phyloP scores from a whole-genome alignment of 768 basidiomycete species.

The Termitomyces titanicus region DNA sequence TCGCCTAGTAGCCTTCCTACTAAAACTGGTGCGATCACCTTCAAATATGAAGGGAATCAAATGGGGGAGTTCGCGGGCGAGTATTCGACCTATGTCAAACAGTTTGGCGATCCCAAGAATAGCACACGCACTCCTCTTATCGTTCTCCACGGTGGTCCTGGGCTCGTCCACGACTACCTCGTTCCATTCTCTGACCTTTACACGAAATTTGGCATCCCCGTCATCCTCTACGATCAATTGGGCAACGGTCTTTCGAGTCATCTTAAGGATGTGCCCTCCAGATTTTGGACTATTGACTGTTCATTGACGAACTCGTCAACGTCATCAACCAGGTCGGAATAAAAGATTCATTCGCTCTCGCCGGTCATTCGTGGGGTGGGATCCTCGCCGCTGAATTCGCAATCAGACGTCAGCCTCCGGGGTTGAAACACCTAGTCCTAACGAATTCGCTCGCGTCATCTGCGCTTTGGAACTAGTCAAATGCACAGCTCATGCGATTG shows the following conservation, averaged over 20 bases:
- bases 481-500: slow-evolving; percentile 8
- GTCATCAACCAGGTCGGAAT: slow-evolving; percentile 40
- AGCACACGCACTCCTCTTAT: slow-evolving; percentile 27
- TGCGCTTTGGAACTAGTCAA: slow-evolving; percentile 18
- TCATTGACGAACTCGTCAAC: slow-evolving; percentile 51
- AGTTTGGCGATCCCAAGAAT: slow-evolving; percentile 8
- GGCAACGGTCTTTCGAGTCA: slow-evolving; percentile 52
- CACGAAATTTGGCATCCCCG: slow-evolving; percentile 30
- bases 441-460: slow-evolving; percentile 27
- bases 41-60: slow-evolving; percentile 7
- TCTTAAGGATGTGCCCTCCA: slow-evolving; percentile 36
- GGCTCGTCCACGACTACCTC: slow-evolving; percentile 42
- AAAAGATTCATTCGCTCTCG: slow-evolving; percentile 34
- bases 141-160: slow-evolving; percentile 45
- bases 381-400: slow-evolving; percentile 44
- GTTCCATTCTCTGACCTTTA: slow-evolving; percentile 36
- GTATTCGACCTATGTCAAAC: slow-evolving; percentile 11
- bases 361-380: slow-evolving; percentile 57
- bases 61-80: background rate
- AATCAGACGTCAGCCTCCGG: slow-evolving; percentile 32
- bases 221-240: slow-evolving; percentile 55
- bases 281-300: slow-evolving; percentile 52
- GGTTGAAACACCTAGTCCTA: slow-evolving; percentile 32
- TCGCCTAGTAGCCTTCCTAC: background rate
- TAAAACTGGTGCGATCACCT: slow-evolving; percentile 4